phyloP scores from a whole-genome alignment of 371 early-diverging fungal species.

The Mucor indicus region DNA sequence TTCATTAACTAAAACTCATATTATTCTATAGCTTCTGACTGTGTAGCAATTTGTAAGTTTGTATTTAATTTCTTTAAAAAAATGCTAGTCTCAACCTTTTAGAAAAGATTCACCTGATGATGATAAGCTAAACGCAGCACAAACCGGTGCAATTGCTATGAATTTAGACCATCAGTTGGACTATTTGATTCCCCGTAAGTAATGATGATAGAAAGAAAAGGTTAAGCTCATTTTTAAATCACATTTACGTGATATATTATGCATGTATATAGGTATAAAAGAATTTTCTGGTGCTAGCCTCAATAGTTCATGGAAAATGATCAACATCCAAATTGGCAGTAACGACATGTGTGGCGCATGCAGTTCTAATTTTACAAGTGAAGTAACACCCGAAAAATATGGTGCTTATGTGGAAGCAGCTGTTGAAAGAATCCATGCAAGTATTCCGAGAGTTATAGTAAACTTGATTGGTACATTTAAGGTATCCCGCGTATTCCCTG shows the following conservation, averaged over 20 bases:
- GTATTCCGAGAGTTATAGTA: conserved; percentile 6
- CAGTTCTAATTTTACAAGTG: not conserved
- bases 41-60: not conserved
- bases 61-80: no score
- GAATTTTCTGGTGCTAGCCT: not conserved
- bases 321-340: conserved; percentile 23
- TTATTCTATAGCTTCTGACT: not conserved
- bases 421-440: conserved; percentile 9
- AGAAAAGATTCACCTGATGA: not conserved
- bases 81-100: no score
- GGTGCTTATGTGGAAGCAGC: conserved; percentile 14
- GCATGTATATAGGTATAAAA: not conserved
- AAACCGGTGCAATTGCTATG: conserved; percentile 24
- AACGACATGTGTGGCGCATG: conserved; percentile 6
- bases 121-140: conserved; percentile 32
- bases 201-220: no score
- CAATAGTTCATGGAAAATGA: conserved; percentile 17
- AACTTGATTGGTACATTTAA: conserved; percentile 15
- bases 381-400: conserved; percentile 8
- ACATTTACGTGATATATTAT: no score
- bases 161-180: conserved; percentile 26
- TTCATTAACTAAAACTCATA: not conserved
- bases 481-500: conserved; percentile 2
- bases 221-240: no score
- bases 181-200: conserved; percentile 23